Evolutionary conservation across 331 rosid species (phyloP), one percentile per base, ranked within the genome.

Genomic region (Stylosanthes scabra): DNA sequence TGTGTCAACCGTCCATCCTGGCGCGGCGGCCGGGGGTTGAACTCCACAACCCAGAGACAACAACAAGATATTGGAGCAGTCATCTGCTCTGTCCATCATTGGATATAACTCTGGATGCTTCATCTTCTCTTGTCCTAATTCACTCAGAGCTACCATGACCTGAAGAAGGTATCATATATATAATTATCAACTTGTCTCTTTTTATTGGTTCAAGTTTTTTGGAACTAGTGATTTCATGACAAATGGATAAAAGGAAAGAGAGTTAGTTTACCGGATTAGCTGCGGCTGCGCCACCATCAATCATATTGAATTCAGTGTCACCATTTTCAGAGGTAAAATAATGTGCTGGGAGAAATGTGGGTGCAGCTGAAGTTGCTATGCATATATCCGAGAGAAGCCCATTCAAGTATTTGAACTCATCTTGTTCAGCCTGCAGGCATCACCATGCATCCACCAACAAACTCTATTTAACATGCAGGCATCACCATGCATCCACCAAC

Each of bases 321-420:
- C 12, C 51, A n/a, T 50, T 13, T 46, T 46, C n/a, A 50, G 14
- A 14, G 8, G 7, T 50, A 10, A 72, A 49, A 14, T 14, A 1
- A 11, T 61, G 40, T 6, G 77, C 77, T 11, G 69, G 69, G 9
- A 72, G 80, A 74, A 82, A 80, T 0, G 89, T 82, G 2, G 89
- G 90, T 4, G 93, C 87, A 0, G 93, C 93, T 4, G 89, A 84
- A 2, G 91, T 87, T 11, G 79, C 73, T 4, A 87, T 80, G 81
- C 89, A 80, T 74, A 84, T 77, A 63, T 87, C 89, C n/a, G 75
- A 71, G n/a, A 82, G 76, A 9, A 37, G 37, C 6, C 84, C 86
- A 50, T 50, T n/a, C 8, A 13, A 50, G 20, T 50, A 12, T 50
- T 50, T 50, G 16, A 3, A 50, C 13, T 2, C 1, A 16, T 14